Base-by-base conservation (phyloP, 1,284 basidiomycete genomes). In the Malassezia cuniculi region DNA sequence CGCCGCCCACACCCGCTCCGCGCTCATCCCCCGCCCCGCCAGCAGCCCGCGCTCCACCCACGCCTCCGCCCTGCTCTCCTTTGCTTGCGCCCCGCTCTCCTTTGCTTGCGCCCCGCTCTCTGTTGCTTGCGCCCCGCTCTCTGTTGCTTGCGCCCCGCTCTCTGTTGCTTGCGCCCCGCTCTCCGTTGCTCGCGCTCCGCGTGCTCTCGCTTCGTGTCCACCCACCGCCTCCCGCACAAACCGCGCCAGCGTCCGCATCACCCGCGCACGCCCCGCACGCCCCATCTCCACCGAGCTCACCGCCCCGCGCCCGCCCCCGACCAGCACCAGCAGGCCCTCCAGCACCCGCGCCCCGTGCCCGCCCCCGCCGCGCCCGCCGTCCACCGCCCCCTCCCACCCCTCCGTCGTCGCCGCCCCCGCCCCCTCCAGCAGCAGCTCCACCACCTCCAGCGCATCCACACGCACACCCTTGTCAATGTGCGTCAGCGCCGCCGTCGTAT, bases 391-490 rank as follows among this genome's bases (percentile, higher is more conserved):
- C 21, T 60, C 39, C 57, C 57, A 59, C 7, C 54, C 57, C 12
- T 34, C 19, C 3, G 49, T 55, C 12, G 55, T 44, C 6, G 41
- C 70, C 11, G 73, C 71, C 1, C 86, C 84, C 3, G 82, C 75
- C 34, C 74, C 65, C 24, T 81, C 78, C 3, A 95, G 73, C 24
- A 87, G 74, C 11, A 93, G 67, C 57, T 84, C 76, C 34, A 97
- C 69, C 48, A 89, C 76, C 18, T 78, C 77, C 48, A 90, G 74
- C 1, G 86, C 85, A 61, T 95, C 90, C 30, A 94, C 74, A 7
- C 86, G 76, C 42, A 95, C 83, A 56, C 89, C 84, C 7, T 86
- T 85, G 66, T 87, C 90, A 41, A 97, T 93, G 58, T 93, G 82
- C 0, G 85, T 87, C 64, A 93, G 80, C 0, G 85, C 85, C 4